Base-by-base conservation (phyloP, 495 filamentous ascomycete genomes). In the Filosporella fistucella region DNA sequence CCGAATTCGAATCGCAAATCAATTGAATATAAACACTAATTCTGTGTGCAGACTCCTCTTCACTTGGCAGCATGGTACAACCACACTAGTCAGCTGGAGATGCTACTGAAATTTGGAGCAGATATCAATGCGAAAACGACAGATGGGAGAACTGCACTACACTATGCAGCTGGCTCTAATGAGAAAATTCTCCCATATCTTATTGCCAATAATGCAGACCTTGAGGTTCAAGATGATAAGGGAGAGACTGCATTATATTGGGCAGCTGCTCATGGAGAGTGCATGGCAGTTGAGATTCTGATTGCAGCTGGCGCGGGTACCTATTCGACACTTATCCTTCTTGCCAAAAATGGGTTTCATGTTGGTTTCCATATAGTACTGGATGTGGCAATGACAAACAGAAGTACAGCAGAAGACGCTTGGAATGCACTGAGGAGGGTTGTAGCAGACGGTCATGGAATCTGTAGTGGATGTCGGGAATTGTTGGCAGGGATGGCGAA, bases 21-120 rank as follows among this genome's bases (percentile, higher is more conserved):
- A 57, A 16, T 57, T 55, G 6, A 39, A 51, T 7, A 44, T 59
- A 7, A 54, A 52, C 10, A 24, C 18, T 3, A 22, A 10, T n/a
- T 11, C 32, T 20, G 23, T 23, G 1, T 13, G 34, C 32, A 33
- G 12, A 47, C 36, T 13, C 14, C 36, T 4, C 25, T 53, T 5
- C 37, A 34, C 23, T 20, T 13, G 4, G 44, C 44, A 32, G 43
- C 18, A 1, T 34, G 44, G 43, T 35, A 53, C 22, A 44, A 47
- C 25, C 20, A 45, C 13, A 24, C 26, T 17, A 41, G 45, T 28
- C 39, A 53, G 20, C 40, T 58, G 4, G 42, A 41, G 12, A 35
- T 49, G n/a, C 45, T 63, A 3, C 22, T 62, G 0, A 47, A 44
- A 8, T 36, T 45, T 24, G 60, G 61, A 16, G 57, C 62, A 11